A percentile compares a stretch with the other conserved stretches of the same genome.
Evolutionary conservation across 106 monocot species (phyloP).

Genomic region (Narthecium ossifragum): DNA sequence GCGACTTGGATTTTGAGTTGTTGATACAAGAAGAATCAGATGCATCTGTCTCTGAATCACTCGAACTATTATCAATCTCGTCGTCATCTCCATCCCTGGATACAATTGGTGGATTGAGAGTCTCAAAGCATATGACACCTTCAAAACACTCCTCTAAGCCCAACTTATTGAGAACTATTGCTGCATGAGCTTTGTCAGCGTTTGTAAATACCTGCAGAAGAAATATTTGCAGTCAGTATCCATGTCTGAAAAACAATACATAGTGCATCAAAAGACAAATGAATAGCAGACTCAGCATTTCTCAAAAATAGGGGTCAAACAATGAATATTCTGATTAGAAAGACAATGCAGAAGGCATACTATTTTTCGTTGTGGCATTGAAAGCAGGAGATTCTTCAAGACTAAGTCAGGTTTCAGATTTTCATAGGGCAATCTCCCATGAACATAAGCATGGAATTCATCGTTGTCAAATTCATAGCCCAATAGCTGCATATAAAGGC

Average conservation of each 20-base stretch:
- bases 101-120: conserved; percentile 42
- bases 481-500: conserved; percentile 28
- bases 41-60: neutral
- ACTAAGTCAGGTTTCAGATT: conserved; percentile 66
- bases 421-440: conserved; percentile 78
- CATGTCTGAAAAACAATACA: too few species aligned
- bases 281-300: too few species aligned
- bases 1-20: neutral
- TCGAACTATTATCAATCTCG: neutral
- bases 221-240: too few species aligned
- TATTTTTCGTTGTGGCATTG: conserved; percentile 68
- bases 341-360: conserved; percentile 18
- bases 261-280: too few species aligned
- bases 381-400: conserved; percentile 70
- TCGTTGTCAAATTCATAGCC: conserved; percentile 74
- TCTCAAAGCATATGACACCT: conserved; percentile 85
- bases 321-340: neutral
- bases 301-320: neutral
- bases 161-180: conserved; percentile 41
- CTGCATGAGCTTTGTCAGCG: conserved; percentile 69
- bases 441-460: conserved; percentile 73
- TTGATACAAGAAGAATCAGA: neutral
- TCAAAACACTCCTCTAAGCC: conserved; percentile 93
- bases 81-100: conserved; percentile 1
- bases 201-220: conserved; percentile 77